phyloP scores from a whole-genome alignment of 768 basidiomycete genomes.

The Pseudohyphozyma bogoriensis region DNA sequence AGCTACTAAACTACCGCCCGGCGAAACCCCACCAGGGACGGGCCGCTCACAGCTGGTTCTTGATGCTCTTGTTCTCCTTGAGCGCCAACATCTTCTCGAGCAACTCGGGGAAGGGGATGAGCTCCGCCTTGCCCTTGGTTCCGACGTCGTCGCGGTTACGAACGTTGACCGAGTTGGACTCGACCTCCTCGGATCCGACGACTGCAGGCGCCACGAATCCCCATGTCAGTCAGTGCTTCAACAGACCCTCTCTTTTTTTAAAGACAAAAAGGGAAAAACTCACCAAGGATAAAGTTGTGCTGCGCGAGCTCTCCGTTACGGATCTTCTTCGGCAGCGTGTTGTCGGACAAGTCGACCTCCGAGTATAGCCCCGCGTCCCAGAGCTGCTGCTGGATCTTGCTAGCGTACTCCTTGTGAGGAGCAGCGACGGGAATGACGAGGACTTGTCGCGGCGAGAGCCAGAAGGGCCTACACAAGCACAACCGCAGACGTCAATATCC shows the following conservation, averaged over 20 bases:
- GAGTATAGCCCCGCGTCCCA: constrained; percentile 64
- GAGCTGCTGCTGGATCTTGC: constrained; percentile 62
- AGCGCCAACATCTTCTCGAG: constrained; percentile 59
- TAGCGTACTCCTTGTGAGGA: constrained; percentile 76
- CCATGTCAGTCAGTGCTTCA: not conserved
- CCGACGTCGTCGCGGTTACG: constrained; percentile 90
- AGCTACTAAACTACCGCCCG: not conserved
- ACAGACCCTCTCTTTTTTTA: not conserved
- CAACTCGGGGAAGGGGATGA: constrained; percentile 58
- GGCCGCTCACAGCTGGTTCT: no score
- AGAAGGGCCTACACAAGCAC: constrained; percentile 96
- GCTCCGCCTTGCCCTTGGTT: constrained; percentile 73
- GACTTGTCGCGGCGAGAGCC: constrained; percentile 93
- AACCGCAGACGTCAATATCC: not conserved
- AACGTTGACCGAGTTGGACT: constrained; percentile 78
- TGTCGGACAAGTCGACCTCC: constrained; percentile 83
- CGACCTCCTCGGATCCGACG: constrained; percentile 86
- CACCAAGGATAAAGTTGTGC: constrained; percentile 95
- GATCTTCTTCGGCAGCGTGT: constrained; percentile 94
- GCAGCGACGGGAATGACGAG: constrained; percentile 86
- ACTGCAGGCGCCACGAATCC: constrained; percentile 46
- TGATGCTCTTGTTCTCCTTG: constrained; percentile 67
- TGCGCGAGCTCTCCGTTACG: constrained; percentile 93
- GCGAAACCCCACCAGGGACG: no score
- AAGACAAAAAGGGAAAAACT: constrained; percentile 30